phyloP scores from a whole-genome alignment of 2,329 filamentous ascomycete genomes.

The Chrysoporthe deuterocubensis region DNA sequence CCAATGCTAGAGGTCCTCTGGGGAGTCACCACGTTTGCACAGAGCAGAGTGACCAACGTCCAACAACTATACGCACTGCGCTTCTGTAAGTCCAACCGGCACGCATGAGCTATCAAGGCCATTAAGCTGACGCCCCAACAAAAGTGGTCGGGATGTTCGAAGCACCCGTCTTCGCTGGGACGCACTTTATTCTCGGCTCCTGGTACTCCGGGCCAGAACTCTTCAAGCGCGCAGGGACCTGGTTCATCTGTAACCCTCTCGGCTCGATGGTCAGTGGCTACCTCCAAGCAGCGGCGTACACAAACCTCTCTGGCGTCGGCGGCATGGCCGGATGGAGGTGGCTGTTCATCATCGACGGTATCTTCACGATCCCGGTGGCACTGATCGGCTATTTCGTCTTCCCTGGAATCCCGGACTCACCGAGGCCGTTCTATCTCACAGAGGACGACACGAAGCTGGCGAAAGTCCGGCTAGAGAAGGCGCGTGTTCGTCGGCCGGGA shows the following conservation, averaged over 20 bases:
- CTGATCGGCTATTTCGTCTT: constrained; percentile 53
- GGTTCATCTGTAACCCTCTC: constrained; percentile 37
- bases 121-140: neutral
- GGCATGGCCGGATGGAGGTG: constrained; percentile 57
- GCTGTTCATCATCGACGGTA: constrained; percentile 63
- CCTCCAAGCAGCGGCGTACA: constrained; percentile 58
- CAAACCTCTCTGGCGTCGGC: constrained; percentile 52
- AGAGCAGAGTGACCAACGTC: constrained; percentile 36
- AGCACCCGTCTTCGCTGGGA: constrained; percentile 39
- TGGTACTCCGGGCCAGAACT: constrained; percentile 37
- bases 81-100: constrained; percentile 25
- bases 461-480: constrained; percentile 38
- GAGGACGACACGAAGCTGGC: constrained; percentile 42
- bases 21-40: constrained; percentile 39
- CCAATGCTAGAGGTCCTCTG: constrained; percentile 39
- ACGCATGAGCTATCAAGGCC: neutral
- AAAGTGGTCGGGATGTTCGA: constrained; percentile 39
- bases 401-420: constrained; percentile 45
- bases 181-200: constrained; percentile 38
- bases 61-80: constrained; percentile 39
- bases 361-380: constrained; percentile 60
- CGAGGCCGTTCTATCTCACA: constrained; percentile 42
- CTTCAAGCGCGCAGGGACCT: constrained; percentile 38
- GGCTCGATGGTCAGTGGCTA: constrained; percentile 40
- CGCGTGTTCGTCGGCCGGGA: constrained; percentile 42